Conservation (phyloP, 1,284 basidiomycete species). For the Caloboletus inedulis region DNA sequence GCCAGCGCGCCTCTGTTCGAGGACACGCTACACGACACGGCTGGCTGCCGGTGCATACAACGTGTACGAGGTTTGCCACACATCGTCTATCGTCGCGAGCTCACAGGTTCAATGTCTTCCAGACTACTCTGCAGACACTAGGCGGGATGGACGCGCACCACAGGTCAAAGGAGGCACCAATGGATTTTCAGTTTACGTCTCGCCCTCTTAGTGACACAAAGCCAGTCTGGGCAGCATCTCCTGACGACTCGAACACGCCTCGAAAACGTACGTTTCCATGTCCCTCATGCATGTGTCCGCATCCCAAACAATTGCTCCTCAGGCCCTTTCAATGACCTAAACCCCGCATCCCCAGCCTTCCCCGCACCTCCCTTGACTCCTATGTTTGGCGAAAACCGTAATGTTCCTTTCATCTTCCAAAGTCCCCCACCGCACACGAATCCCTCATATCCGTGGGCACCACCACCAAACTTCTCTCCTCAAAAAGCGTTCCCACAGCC, state of each 20-base stretch:
- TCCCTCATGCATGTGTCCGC: conserved; percentile 13
- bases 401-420: conserved; percentile 70
- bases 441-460: conserved; percentile 56
- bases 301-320: conserved; percentile 14
- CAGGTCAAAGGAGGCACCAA: conserved; percentile 73
- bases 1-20: conserved; percentile 12
- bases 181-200: conserved; percentile 74
- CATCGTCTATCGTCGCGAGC: background rate
- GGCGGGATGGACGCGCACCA: conserved; percentile 28
- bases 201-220: conserved; percentile 46
- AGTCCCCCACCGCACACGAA: conserved; percentile 48
- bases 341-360: conserved; percentile 43
- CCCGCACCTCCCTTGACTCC: conserved; percentile 43
- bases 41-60: background rate
- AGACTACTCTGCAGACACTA: background rate
- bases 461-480: conserved; percentile 56
- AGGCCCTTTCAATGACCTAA: conserved; percentile 57
- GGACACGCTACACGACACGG: conserved; percentile 11
- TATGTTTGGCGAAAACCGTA: conserved; percentile 58
- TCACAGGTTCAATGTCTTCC: background rate
- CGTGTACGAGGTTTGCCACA: conserved; percentile 20
- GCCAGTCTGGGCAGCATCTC: conserved; percentile 53
- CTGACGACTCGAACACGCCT: conserved; percentile 48
- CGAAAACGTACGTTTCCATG: conserved; percentile 60
- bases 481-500: conserved; percentile 56